Percentiles rank a stretch among this genome's conserved stretches.
These are phyloP conservation scores for Trifolium repens DNA, from an alignment of 306 rosid species.

Conservation along the genomic window DNA sequence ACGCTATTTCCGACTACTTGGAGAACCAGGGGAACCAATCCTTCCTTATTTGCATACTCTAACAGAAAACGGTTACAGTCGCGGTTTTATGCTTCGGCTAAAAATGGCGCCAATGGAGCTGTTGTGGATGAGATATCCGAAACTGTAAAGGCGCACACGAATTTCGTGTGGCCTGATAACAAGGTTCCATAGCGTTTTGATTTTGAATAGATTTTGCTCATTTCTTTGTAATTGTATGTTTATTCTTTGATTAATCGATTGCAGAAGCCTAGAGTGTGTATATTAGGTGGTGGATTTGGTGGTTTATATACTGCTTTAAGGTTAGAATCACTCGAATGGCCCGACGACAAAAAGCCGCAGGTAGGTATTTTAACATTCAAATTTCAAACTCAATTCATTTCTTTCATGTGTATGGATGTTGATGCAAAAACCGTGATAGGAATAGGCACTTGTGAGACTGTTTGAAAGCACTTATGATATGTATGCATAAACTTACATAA, in stretches of 20 bases:
- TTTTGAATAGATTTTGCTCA: not conserved
- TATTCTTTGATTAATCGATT: slow-evolving; percentile 9
- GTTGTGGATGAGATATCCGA: slow-evolving; percentile 58
- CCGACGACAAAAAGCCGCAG: slow-evolving; percentile 82
- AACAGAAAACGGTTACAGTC: slow-evolving; percentile 42
- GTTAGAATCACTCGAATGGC: slow-evolving; percentile 89
- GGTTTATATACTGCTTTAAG: slow-evolving; percentile 94
- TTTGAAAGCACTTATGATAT: not conserved
- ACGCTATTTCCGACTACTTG: slow-evolving; percentile 46
- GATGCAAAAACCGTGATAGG: slow-evolving; percentile 8
- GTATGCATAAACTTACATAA: too few relatives aligned
- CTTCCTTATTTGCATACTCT: slow-evolving; percentile 45
- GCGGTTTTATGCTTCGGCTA: slow-evolving; percentile 50
- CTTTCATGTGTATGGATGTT: slow-evolving; percentile 13
- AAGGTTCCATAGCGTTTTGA: slow-evolving; percentile 51
- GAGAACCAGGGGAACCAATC: slow-evolving; percentile 41
- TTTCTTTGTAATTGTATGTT: slow-evolving; percentile 23
- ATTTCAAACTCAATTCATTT: not conserved
- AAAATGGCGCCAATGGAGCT: slow-evolving; percentile 47
- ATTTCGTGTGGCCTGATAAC: slow-evolving; percentile 69
- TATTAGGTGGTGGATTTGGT: slow-evolving; percentile 97
- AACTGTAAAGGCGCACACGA: slow-evolving; percentile 48
- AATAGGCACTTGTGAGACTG: not conserved
- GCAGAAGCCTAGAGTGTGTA: slow-evolving; percentile 89
- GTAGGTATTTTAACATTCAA: slow-evolving; percentile 43